Evolutionary conservation across 257 asterid genomes (phyloP).

Genomic region (Lycium barbarum): DNA sequence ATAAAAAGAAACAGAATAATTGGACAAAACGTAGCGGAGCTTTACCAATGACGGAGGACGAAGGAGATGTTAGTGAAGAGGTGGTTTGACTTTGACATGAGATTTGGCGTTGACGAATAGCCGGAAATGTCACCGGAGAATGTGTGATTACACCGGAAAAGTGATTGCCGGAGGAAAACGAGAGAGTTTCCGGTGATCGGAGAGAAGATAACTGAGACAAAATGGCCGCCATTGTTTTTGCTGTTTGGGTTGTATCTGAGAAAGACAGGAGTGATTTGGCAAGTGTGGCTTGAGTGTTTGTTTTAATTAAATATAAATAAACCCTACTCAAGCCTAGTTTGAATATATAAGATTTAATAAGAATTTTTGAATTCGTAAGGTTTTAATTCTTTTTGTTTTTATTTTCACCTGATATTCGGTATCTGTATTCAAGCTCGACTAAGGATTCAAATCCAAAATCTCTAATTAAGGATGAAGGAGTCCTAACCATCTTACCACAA

Average conservation of each 20-base stretch:
- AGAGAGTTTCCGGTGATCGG: slow-evolving; percentile 49
- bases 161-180: slow-evolving; percentile 54
- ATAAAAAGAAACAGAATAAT: no score
- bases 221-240: slow-evolving; percentile 46
- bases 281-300: not conserved
- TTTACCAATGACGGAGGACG: slow-evolving; percentile 59
- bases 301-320: not conserved
- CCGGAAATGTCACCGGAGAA: slow-evolving; percentile 42
- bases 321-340: no score
- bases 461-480: no score
- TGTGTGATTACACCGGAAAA: slow-evolving; percentile 39
- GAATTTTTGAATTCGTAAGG: no score
- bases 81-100: slow-evolving; percentile 75
- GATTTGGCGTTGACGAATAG: slow-evolving; percentile 58
- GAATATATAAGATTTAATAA: no score
- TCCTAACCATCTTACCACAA: no score
- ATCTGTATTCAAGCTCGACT: no score
- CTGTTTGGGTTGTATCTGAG: not conserved
- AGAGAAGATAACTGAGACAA: slow-evolving; percentile 57
- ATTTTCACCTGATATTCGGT: no score
- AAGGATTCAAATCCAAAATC: no score
- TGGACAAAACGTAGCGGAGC: slow-evolving; percentile 51
- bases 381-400: no score
- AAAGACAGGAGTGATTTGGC: not conserved
- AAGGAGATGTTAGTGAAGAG: slow-evolving; percentile 46